These are phyloP conservation scores for Meira nashicola DNA, from an alignment of 1,284 basidiomycete genomes.

Conservation along the genomic window DNA sequence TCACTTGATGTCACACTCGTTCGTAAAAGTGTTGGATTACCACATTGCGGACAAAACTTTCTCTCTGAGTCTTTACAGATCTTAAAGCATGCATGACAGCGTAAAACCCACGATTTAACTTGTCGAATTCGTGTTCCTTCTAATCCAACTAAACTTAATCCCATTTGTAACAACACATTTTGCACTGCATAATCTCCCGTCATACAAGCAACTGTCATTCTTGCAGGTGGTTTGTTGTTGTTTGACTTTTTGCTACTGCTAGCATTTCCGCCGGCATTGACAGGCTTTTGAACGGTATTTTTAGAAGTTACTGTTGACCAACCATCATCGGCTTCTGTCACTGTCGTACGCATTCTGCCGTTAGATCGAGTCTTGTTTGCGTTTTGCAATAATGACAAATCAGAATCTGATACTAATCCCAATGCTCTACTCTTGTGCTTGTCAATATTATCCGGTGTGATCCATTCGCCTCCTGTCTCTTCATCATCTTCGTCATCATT, in stretches of 20 bases:
- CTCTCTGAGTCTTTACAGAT: conserved; percentile 91
- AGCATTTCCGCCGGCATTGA: background rate
- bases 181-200: conserved; percentile 99
- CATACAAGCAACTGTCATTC: conserved; percentile 57
- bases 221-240: conserved; percentile 13
- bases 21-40: conserved; percentile 83
- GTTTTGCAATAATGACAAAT: conserved; percentile 3
- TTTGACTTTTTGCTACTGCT: conserved; percentile 4
- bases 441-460: conserved; percentile 82
- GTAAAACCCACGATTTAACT: conserved; percentile 89
- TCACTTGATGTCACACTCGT: conserved; percentile 64
- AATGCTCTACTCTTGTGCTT: conserved; percentile 83
- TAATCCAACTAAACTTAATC: conserved; percentile 79
- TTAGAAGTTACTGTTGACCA: background rate
- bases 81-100: conserved; percentile 99
- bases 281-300: background rate
- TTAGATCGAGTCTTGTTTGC: conserved; percentile 9
- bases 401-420: conserved; percentile 56
- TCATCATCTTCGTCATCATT: conserved; percentile 66
- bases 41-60: conserved; percentile 96
- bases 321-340: conserved; percentile 36
- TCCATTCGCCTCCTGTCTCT: conserved; percentile 68
- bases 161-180: conserved; percentile 94
- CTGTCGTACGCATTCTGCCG: conserved; percentile 57
- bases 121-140: conserved; percentile 85